phyloP scores from a whole-genome alignment of 306 rosid genomes.

The Hippophae rhamnoides region DNA sequence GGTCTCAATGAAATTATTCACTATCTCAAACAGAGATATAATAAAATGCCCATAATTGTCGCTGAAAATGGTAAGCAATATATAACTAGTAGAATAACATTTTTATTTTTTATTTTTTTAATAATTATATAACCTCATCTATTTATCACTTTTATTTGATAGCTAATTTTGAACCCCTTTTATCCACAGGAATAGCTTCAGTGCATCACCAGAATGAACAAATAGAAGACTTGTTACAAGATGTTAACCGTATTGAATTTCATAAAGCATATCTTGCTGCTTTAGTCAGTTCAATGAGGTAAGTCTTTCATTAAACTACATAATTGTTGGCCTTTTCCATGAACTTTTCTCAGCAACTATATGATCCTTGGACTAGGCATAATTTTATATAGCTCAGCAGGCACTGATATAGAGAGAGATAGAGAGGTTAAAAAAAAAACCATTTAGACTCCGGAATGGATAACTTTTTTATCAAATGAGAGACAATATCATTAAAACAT shows the following conservation, averaged over 20 bases:
- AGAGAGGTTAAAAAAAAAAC: too few relatives aligned
- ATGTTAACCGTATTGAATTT: constrained; percentile 34
- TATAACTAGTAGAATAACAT: not conserved
- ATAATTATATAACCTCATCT: too few relatives aligned
- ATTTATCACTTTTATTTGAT: too few relatives aligned
- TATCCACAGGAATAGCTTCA: constrained; percentile 32
- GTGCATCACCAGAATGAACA: constrained; percentile 2
- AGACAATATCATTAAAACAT: too few relatives aligned
- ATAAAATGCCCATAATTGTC: constrained; percentile 41
- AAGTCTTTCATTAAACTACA: not conserved
- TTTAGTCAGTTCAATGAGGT: constrained; percentile 48
- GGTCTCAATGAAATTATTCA: constrained; percentile 48
- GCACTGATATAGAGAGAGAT: too few relatives aligned
- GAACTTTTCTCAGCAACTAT: not conserved
- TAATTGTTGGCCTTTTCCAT: not conserved
- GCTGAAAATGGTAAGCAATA: constrained; percentile 57
- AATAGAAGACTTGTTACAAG: constrained; percentile 29
- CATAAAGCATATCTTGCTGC: constrained; percentile 49
- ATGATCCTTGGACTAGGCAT: not conserved
- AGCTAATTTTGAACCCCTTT: not conserved
- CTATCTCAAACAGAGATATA: constrained; percentile 40
- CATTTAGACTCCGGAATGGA: too few relatives aligned
- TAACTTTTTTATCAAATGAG: too few relatives aligned
- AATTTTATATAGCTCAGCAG: not conserved
- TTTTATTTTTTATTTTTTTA: not conserved